Evolutionary conservation across 2,329 filamentous ascomycete species (phyloP).

Genomic region (Pseudogymnoascus sp.): DNA sequence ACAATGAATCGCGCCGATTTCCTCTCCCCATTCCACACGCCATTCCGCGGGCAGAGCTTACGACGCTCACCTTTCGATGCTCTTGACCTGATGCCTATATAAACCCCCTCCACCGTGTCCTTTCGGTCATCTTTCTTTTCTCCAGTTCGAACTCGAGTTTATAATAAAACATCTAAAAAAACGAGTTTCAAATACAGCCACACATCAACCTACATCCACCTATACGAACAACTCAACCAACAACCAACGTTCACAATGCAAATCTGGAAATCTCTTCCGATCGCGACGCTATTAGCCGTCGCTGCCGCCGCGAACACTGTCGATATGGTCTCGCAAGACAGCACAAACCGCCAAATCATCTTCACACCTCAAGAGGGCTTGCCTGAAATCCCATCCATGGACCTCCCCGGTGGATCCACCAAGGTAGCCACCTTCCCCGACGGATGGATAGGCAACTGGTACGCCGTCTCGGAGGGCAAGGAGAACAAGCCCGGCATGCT

Average conservation of each 20-base stretch:
- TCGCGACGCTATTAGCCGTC: slow-evolving; percentile 35
- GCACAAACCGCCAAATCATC: slow-evolving; percentile 28
- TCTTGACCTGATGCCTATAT: not conserved
- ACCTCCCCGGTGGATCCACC: slow-evolving; percentile 24
- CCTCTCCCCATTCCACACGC: not conserved
- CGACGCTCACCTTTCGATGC: slow-evolving; percentile 4
- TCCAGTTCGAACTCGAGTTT: slow-evolving; percentile 1
- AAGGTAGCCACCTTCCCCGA: slow-evolving; percentile 31
- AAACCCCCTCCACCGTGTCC: not conserved
- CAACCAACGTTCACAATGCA: slow-evolving; percentile 38
- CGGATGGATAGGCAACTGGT: slow-evolving; percentile 35
- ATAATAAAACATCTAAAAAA: not conserved
- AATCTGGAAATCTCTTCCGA: slow-evolving; percentile 36
- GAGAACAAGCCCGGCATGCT: slow-evolving; percentile 39
- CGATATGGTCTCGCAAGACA: slow-evolving; percentile 52
- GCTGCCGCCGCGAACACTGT: slow-evolving; percentile 40
- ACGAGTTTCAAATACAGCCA: not conserved
- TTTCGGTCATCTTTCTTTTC: not conserved
- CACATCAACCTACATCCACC: not conserved
- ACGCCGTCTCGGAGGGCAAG: slow-evolving; percentile 39
- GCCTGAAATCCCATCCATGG: slow-evolving; percentile 15
- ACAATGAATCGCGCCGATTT: slow-evolving; percentile 5
- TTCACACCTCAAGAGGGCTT: slow-evolving; percentile 23
- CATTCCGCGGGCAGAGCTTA: not conserved
- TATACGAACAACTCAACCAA: not conserved